A percentile compares a stretch with the other conserved stretches of the same genome.
Conservation (phyloP, 495 filamentous ascomycete genomes). For the Podospora pseudopauciseta region DNA sequence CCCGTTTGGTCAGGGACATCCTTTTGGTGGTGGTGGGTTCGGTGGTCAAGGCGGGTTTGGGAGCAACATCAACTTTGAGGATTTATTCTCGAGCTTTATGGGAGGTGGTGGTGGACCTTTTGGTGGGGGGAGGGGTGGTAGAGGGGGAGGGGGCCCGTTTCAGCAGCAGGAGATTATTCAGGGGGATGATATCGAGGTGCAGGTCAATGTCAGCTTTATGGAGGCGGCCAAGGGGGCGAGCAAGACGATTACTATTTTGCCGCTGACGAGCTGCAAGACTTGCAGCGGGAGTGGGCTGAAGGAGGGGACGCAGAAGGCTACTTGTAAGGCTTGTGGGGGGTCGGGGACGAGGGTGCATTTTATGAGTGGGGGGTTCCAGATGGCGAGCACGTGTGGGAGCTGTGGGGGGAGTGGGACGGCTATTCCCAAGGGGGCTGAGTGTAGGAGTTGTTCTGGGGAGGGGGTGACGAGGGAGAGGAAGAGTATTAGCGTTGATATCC, state of each 20-base stretch:
- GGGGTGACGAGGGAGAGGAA: conserved; percentile 75
- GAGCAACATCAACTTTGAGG: conserved; percentile 87
- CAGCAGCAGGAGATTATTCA: conserved; percentile 76
- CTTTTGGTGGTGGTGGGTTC: conserved; percentile 14
- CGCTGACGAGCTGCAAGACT: conserved; percentile 71
- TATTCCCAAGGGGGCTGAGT: conserved; percentile 74
- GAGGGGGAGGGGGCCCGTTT: conserved; percentile 43
- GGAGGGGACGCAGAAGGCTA: conserved; percentile 63
- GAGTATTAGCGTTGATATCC: conserved; percentile 82
- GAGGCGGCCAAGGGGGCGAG: conserved; percentile 86
- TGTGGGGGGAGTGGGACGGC: conserved; percentile 73
- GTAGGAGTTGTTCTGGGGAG: conserved; percentile 69
- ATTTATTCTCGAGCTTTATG: conserved; percentile 85
- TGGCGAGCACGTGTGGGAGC: conserved; percentile 78
- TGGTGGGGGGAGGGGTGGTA: conserved; percentile 43
- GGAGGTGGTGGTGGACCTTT: conserved; percentile 57
- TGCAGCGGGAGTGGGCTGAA: conserved; percentile 84
- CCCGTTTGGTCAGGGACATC: conserved; percentile 41
- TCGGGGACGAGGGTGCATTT: conserved; percentile 83
- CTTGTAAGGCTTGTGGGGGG: conserved; percentile 78
- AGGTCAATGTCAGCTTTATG: conserved; percentile 88
- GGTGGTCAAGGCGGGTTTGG: conserved; percentile 60
- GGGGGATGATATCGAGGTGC: conserved; percentile 91
- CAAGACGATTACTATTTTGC: conserved; percentile 74
- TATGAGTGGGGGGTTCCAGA: conserved; percentile 90